Conservation (phyloP, 495 filamentous ascomycete genomes). For the Schizothecium vesticola region DNA sequence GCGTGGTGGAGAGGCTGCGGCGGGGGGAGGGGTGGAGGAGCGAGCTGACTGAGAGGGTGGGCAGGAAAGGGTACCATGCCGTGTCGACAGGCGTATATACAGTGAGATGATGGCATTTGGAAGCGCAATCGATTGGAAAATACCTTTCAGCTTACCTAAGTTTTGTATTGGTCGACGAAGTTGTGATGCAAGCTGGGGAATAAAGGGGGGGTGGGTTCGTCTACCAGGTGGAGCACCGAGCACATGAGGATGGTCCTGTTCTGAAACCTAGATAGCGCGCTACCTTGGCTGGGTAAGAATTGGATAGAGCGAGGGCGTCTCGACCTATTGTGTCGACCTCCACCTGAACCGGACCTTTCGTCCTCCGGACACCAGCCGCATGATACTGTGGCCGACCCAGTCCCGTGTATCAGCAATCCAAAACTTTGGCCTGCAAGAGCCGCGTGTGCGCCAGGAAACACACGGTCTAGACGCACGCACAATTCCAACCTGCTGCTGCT, state of each 20-base stretch:
- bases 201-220: neutral
- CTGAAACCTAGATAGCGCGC: slow-evolving; percentile 16
- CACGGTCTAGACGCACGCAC: neutral
- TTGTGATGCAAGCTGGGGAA: neutral
- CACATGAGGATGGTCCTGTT: neutral
- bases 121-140: neutral
- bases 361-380: neutral
- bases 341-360: neutral
- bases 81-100: slow-evolving; percentile 27
- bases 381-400: neutral
- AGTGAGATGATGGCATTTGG: neutral
- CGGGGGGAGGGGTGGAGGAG: slow-evolving; percentile 28
- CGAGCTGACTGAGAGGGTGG: slow-evolving; percentile 18
- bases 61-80: slow-evolving; percentile 28
- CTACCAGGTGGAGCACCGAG: neutral
- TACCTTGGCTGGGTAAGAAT: neutral
- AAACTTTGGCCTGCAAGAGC: neutral
- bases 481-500: neutral
- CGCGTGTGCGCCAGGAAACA: neutral
- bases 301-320: neutral
- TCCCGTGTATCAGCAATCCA: neutral
- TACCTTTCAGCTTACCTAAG: neutral
- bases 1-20: slow-evolving; percentile 16
- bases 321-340: neutral
- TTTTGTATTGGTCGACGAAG: neutral